A percentile compares a stretch with the other conserved stretches of the same genome.
Evolutionary conservation across 345 rosid genomes (phyloP).

Genomic region (Cardiospermum halicacabum): DNA sequence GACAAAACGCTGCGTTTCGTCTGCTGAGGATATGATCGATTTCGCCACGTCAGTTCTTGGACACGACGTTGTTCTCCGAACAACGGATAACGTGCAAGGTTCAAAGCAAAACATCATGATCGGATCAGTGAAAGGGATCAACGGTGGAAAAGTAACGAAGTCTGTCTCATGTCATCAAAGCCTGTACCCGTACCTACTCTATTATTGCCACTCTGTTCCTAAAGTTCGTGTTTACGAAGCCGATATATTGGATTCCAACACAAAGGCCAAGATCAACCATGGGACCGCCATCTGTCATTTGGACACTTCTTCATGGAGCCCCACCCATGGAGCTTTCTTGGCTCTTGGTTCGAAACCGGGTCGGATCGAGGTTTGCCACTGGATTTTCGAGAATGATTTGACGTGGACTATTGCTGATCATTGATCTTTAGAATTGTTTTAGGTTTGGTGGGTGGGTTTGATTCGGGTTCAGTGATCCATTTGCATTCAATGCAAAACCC

Average conservation of each 20-base stretch:
- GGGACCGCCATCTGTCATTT: slow-evolving; percentile 79
- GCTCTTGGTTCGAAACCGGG: slow-evolving; percentile 74
- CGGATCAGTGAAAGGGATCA: slow-evolving; percentile 34
- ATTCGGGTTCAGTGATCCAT: too few relatives aligned
- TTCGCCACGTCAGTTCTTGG: slow-evolving; percentile 46
- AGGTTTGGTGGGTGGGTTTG: too few relatives aligned
- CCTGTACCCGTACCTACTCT: slow-evolving; percentile 64
- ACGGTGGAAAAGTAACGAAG: slow-evolving; percentile 57
- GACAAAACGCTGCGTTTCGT: slow-evolving; percentile 71
- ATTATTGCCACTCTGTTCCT: slow-evolving; percentile 83
- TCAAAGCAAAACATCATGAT: slow-evolving; percentile 28
- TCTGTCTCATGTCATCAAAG: slow-evolving; percentile 87
- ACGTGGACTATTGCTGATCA: slow-evolving; percentile 53
- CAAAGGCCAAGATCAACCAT: slow-evolving; percentile 45
- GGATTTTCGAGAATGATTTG: slow-evolving; percentile 85
- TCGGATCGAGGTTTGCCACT: slow-evolving; percentile 65
- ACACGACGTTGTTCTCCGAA: slow-evolving; percentile 26
- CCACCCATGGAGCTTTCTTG: slow-evolving; percentile 50
- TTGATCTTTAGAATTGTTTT: too few relatives aligned
- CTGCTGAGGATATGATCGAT: slow-evolving; percentile 53
- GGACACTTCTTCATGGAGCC: slow-evolving; percentile 78
- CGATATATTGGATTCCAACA: slow-evolving; percentile 51
- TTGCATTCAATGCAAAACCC: too few relatives aligned
- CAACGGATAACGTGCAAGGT: slow-evolving; percentile 34
- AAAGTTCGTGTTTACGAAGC: slow-evolving; percentile 72